Evolutionary conservation across 768 basidiomycete species (phyloP).

Genomic region (Austroboletus festivus): DNA sequence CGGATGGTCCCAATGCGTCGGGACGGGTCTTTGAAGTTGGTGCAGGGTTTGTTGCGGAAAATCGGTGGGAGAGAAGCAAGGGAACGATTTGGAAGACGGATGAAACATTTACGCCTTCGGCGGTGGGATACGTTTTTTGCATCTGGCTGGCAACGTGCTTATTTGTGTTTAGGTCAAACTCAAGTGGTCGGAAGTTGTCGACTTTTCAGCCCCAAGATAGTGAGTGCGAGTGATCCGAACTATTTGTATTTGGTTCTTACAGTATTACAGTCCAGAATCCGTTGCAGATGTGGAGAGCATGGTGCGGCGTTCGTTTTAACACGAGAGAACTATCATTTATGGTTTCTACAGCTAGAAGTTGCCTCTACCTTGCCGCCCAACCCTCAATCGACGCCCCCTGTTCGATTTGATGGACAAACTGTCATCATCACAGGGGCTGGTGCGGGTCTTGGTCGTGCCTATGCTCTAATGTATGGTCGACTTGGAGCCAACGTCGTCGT

Average conservation of each 20-base stretch:
- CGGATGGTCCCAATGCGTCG: conserved; percentile 73
- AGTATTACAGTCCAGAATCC: conserved; percentile 52
- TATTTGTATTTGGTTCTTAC: conserved; percentile 8
- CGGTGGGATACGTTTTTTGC: conserved; percentile 46
- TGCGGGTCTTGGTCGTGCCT: conserved; percentile 88
- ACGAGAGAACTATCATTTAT: not conserved
- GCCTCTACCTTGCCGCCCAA: conserved; percentile 68
- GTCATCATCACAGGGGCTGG: conserved; percentile 95
- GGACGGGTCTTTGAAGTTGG: conserved; percentile 91
- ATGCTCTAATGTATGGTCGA: conserved; percentile 86
- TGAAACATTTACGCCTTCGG: conserved; percentile 87
- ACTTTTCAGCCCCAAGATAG: conserved; percentile 73
- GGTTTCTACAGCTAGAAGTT: conserved; percentile 50
- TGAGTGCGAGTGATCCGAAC: conserved; percentile 34
- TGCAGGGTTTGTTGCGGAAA: conserved; percentile 86
- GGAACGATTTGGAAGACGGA: conserved; percentile 91
- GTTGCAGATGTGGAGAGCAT: conserved; percentile 60
- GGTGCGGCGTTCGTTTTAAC: conserved; percentile 32
- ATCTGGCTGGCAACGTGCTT: not conserved
- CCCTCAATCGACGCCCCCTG: conserved; percentile 59
- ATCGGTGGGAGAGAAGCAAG: conserved; percentile 90
- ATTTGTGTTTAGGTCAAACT: conserved; percentile 59
- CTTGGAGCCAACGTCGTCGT: conserved; percentile 97
- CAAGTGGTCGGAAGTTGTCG: conserved; percentile 77
- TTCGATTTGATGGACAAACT: conserved; percentile 86